These are phyloP conservation scores for Linnemannia elongata DNA, from an alignment of 192 early-diverging fungal species.

Conservation along the genomic window DNA sequence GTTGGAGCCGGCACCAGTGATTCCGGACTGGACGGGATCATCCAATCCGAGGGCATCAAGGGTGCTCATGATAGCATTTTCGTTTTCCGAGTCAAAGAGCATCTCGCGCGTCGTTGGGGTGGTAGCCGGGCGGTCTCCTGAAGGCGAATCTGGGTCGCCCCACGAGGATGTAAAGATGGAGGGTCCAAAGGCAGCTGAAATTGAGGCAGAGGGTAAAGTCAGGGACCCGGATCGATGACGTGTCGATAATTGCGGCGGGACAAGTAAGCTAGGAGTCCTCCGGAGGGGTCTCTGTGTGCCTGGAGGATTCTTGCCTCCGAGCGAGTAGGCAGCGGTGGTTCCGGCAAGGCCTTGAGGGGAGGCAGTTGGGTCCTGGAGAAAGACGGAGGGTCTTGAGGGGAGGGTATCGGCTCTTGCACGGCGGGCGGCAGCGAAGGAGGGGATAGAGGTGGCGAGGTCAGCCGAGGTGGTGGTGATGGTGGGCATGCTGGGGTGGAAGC, in stretches of 20 bases:
- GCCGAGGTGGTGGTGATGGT: conserved; percentile 49
- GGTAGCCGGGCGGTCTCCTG: conserved; percentile 56
- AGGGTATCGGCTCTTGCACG: conserved; percentile 65
- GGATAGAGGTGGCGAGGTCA: conserved; percentile 35
- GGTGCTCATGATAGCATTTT: conserved; percentile 70
- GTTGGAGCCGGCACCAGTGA: conserved; percentile 16
- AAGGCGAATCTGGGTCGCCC: conserved; percentile 62
- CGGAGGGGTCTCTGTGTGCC: conserved; percentile 32
- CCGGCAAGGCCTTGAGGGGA: conserved; percentile 9
- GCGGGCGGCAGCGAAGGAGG: conserved; percentile 54
- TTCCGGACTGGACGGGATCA: conserved; percentile 62
- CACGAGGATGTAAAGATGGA: conserved; percentile 72
- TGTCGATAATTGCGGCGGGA: conserved; percentile 56
- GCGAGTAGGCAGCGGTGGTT: conserved; percentile 30
- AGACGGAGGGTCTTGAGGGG: conserved; percentile 52
- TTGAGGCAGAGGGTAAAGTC: conserved; percentile 65
- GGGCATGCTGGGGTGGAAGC: conserved; percentile 26
- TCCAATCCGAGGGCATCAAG: conserved; percentile 80
- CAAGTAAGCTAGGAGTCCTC: conserved; percentile 45
- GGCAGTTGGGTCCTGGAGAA: conserved; percentile 32
- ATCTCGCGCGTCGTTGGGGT: conserved; percentile 62
- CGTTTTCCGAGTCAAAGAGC: conserved; percentile 68
- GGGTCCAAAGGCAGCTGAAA: conserved; percentile 69
- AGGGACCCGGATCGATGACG: conserved; percentile 69
- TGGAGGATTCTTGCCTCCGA: conserved; percentile 31